A percentile compares a stretch with the other conserved stretches of the same genome.
phyloP scores from a whole-genome alignment of 225 moss, liverwort and hornwort species.

The Polytrichum formosum region DNA sequence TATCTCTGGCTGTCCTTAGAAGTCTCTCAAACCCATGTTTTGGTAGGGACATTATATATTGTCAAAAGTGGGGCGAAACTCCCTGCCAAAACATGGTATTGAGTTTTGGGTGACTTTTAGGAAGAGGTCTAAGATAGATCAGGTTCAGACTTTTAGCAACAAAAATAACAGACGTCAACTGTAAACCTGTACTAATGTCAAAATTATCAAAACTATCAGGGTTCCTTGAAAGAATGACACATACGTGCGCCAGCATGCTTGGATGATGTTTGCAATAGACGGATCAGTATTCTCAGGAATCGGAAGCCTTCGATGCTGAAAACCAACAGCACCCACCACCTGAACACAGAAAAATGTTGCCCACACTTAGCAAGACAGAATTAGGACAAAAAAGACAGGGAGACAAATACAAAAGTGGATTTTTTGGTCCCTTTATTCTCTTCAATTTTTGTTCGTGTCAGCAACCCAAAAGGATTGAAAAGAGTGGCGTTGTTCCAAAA shows the following conservation, averaged over 20 bases:
- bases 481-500: neutral
- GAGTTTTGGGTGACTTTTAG: neutral
- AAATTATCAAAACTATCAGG: neutral
- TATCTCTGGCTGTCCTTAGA: no score
- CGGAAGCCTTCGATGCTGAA: constrained; percentile 81
- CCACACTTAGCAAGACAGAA: neutral
- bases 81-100: neutral
- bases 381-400: neutral
- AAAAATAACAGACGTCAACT: no score
- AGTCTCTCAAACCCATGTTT: no score
- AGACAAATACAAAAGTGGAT: neutral
- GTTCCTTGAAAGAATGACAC: constrained; percentile 6
- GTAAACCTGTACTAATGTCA: neutral
- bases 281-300: constrained; percentile 71
- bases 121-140: no score
- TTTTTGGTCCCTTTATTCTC: neutral
- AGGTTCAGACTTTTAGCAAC: no score
- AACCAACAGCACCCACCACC: constrained; percentile 98
- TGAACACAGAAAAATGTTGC: constrained; percentile 17
- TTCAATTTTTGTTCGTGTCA: neutral
- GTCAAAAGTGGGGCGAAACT: no score
- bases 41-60: no score
- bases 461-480: neutral
- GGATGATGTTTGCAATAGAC: constrained; percentile 63
- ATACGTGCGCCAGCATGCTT: constrained; percentile 96